These are phyloP conservation scores for Pyrenochaeta sp. DNA, from an alignment of 2,329 filamentous ascomycete species.

Conservation along the genomic window DNA sequence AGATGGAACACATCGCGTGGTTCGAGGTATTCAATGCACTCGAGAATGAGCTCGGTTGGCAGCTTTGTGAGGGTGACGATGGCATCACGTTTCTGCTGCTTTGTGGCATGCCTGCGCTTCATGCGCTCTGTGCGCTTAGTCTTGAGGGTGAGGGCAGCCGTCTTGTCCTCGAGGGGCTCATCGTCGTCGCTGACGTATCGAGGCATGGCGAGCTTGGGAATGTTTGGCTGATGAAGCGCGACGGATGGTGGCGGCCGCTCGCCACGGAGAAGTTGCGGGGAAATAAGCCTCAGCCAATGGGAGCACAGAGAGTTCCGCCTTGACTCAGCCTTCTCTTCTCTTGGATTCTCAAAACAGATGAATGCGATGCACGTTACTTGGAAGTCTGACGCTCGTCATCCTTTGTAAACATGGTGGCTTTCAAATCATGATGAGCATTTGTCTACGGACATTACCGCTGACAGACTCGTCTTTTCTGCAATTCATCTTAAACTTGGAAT, in stretches of 20 bases:
- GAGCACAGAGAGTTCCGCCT: constrained; percentile 6
- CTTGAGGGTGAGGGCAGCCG: constrained; percentile 55
- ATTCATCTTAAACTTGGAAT: too few relatives aligned
- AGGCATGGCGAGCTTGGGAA: constrained; percentile 22
- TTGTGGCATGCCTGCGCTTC: constrained; percentile 49
- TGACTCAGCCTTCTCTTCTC: not conserved
- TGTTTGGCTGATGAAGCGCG: constrained; percentile 1
- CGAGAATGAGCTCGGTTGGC: constrained; percentile 61
- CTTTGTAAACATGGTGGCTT: too few relatives aligned
- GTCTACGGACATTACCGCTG: too few relatives aligned
- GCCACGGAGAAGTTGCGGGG: constrained; percentile 12
- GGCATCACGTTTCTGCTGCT: constrained; percentile 39
- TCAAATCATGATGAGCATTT: too few relatives aligned
- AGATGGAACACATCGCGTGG: constrained; percentile 62
- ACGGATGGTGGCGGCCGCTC: constrained; percentile 10
- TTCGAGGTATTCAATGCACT: constrained; percentile 55
- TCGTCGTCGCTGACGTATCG: constrained; percentile 38
- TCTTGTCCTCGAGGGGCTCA: constrained; percentile 60
- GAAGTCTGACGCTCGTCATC: too few relatives aligned
- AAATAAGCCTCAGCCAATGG: constrained; percentile 10
- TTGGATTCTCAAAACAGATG: too few relatives aligned
- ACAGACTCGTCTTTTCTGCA: too few relatives aligned
- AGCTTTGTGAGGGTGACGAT: constrained; percentile 54
- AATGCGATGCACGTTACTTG: too few relatives aligned
- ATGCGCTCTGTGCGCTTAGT: constrained; percentile 63